Evolutionary conservation across 768 basidiomycete species (phyloP), one percentile per base, ranked within the genome.

Genomic region (Boletus vermiculosoides): DNA sequence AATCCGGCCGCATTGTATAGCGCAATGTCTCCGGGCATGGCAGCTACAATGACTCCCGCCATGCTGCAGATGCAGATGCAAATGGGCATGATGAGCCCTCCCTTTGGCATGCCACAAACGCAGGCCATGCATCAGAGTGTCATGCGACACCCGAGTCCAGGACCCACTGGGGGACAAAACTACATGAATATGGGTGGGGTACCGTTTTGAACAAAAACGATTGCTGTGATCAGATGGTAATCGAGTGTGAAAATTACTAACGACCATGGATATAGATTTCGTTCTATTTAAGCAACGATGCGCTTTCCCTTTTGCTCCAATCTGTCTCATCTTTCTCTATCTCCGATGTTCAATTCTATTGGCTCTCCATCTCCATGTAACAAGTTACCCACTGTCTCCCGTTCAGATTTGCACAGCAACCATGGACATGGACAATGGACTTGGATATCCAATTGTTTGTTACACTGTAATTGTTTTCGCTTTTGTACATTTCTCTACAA

Each of bases 61-160:
- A 71, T 72, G 71, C 58, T 72, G 18, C 72, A 72, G 12, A 84
- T 82, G 83, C 79, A 70, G 68, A 79, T 77, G 78, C 75, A 65
- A 39, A 77, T 80, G 75, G 75, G 75, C 47, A 74, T 75, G 68
- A 78, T 78, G 75, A 75, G 70, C 23, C 63, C 75, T 16, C 79
- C 83, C 52, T 84, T 81, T 64, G 79, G 78, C 25, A 80, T 78
- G 46, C 74, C 77, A 16, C 81, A 85, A 61, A 78, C 82, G 39
- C 87, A 88, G 59, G 83, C 88, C n/a, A 90, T 92, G 85, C 89
- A 90, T 52, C 85, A 87, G 66, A 90, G 88, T 61, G 87, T 92
- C 54, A 86, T 92, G 88, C 83, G 90, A 57, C 87, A 92, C 71
- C 82, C 88, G 13, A 89, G 83, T 67, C 87, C 89, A 15, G 80